Conservation (phyloP, 78 protist species). For the Dictyostelium purpureum region DNA sequence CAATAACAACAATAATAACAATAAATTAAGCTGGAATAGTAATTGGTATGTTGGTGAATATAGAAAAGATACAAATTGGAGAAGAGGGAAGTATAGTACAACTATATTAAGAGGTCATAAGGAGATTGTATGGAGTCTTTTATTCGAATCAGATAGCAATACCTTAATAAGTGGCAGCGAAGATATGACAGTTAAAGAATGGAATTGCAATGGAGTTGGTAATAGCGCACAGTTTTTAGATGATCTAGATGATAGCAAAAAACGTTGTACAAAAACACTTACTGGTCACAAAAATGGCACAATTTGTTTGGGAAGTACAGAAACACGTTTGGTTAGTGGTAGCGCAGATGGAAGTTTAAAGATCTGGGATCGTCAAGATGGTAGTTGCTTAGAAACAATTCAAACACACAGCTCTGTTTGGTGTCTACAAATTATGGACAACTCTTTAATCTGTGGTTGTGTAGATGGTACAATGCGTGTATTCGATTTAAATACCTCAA, state of each 20-base stretch:
- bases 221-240: not conserved
- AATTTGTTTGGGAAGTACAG: conserved; percentile 50
- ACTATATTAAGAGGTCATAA: conserved; percentile 65
- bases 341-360: conserved; percentile 60
- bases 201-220: conserved; percentile 67
- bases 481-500: conserved; percentile 58
- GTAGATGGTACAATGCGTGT: conserved; percentile 73
- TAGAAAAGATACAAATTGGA: conserved; percentile 70
- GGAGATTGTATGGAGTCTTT: conserved; percentile 66
- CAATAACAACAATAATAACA: not conserved
- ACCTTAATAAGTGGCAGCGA: conserved; percentile 60
- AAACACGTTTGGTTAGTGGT: conserved; percentile 55
- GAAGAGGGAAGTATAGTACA: conserved; percentile 70
- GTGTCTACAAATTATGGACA: conserved; percentile 67
- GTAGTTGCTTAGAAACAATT: conserved; percentile 55
- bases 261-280: conserved; percentile 24
- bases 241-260: conserved; percentile 62
- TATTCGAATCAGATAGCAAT: conserved; percentile 55
- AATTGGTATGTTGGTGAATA: conserved; percentile 77
- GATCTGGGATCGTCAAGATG: conserved; percentile 67
- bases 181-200: conserved; percentile 72
- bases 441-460: conserved; percentile 59
- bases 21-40: conserved; percentile 1
- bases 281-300: conserved; percentile 74
- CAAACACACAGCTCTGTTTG: conserved; percentile 59